phyloP scores from a whole-genome alignment of 192 early-diverging fungal genomes.

The Umbelopsis ramanniana region DNA sequence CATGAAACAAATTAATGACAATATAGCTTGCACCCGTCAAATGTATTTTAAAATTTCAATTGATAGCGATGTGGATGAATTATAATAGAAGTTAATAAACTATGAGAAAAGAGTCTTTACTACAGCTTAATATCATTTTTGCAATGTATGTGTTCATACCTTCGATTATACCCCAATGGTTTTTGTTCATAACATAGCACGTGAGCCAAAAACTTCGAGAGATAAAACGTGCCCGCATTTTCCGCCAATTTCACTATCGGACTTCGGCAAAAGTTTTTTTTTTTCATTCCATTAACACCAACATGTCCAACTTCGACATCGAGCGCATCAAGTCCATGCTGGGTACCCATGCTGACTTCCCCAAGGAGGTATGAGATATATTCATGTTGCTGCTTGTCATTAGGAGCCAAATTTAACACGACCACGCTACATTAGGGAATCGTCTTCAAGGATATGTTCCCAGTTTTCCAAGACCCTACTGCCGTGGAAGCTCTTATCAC shows the following conservation, averaged over 20 bases:
- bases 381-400: no score
- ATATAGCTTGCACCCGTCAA: no score
- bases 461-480: slow-evolving; percentile 92
- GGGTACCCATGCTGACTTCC: slow-evolving; percentile 46
- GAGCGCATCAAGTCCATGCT: slow-evolving; percentile 46
- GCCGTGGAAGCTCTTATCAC: slow-evolving; percentile 90
- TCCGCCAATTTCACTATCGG: no score
- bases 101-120: no score
- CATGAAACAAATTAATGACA: no score
- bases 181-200: no score
- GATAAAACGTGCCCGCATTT: background rate
- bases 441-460: slow-evolving; percentile 96
- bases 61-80: no score
- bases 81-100: no score
- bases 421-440: slow-evolving; percentile 72
- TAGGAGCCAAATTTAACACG: background rate
- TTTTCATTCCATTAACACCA: slow-evolving; percentile 15
- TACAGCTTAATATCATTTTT: no score
- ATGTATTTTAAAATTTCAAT: no score
- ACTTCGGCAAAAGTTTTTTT: slow-evolving; percentile 15
- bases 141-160: no score
- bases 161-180: no score
- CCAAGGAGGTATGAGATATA: slow-evolving; percentile 37
- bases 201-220: background rate
- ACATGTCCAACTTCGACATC: slow-evolving; percentile 40